These are phyloP conservation scores for Saccharomyces hybrid DNA, from an alignment of 1,139 yeast species.

Conservation along the genomic window DNA sequence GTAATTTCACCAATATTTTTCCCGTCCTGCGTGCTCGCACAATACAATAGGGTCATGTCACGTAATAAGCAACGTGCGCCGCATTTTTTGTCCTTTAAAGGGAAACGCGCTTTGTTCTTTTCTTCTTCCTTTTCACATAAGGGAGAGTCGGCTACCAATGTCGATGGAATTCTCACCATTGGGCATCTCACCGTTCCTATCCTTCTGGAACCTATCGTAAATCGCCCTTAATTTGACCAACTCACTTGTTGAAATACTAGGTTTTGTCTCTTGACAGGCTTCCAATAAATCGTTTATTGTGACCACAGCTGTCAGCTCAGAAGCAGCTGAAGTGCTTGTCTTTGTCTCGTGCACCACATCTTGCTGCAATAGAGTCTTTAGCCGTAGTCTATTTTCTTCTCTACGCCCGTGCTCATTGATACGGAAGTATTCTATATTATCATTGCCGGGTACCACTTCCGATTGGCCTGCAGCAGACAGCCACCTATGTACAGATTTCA, in stretches of 20 bases:
- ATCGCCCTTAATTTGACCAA: constrained; percentile 53
- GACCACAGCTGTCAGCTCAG: constrained; percentile 29
- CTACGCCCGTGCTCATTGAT: not conserved
- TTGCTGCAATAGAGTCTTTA: not conserved
- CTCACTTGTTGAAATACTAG: constrained; percentile 76
- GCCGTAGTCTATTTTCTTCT: not conserved
- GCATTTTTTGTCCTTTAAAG: not conserved
- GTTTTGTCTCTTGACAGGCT: constrained; percentile 71
- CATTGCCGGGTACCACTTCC: not conserved
- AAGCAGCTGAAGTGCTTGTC: not conserved
- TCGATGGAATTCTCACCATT: constrained; percentile 76
- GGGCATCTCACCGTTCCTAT: constrained; percentile 84
- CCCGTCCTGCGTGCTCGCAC: not conserved
- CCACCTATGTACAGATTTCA: constrained; percentile 80
- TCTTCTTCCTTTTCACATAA: constrained; percentile 9
- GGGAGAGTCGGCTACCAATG: constrained; percentile 60
- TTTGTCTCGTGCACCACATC: not conserved
- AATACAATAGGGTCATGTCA: not conserved
- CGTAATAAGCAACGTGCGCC: not conserved
- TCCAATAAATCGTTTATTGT: constrained; percentile 49
- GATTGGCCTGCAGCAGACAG: constrained; percentile 27
- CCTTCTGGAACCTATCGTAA: constrained; percentile 67
- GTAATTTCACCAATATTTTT: not conserved
- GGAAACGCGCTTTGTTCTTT: not conserved
- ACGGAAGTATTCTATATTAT: not conserved